phyloP scores from a whole-genome alignment of 129 eudicot genomes.

The Lactuca sativa region DNA sequence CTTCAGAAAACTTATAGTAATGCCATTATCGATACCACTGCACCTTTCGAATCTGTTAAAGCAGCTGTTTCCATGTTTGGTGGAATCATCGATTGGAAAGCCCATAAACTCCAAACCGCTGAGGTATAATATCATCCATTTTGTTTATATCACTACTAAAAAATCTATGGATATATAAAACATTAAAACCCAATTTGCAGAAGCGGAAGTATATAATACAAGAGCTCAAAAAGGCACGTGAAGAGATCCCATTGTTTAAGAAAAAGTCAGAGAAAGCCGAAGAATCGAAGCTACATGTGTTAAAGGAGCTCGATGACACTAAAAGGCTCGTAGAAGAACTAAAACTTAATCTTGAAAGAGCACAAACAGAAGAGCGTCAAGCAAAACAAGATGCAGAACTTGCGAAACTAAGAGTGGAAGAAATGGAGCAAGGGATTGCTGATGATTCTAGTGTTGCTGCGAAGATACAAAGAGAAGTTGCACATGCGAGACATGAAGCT shows the following conservation, averaged over 20 bases:
- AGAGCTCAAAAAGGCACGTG: constrained; percentile 62
- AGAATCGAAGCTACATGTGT: constrained; percentile 49
- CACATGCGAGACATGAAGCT: constrained; percentile 57
- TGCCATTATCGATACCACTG: constrained; percentile 46
- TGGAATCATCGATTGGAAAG: constrained; percentile 62
- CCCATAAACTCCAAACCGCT: constrained; percentile 44
- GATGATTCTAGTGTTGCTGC: constrained; percentile 75
- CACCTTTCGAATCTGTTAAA: constrained; percentile 68
- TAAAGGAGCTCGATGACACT: constrained; percentile 74
- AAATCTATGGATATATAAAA: not conserved
- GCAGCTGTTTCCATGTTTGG: constrained; percentile 69
- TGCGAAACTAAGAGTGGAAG: constrained; percentile 72
- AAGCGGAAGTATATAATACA: constrained; percentile 57
- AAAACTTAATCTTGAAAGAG: constrained; percentile 70
- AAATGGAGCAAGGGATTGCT: constrained; percentile 84
- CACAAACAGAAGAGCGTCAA: constrained; percentile 75
- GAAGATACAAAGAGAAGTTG: constrained; percentile 83
- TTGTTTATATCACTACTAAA: not conserved
- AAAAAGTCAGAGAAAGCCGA: constrained; percentile 70
- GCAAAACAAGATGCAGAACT: constrained; percentile 88
- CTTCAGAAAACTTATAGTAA: constrained; percentile 12
- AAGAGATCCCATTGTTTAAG: constrained; percentile 67
- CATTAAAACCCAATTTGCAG: constrained; percentile 33
- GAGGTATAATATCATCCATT: constrained; percentile 36
- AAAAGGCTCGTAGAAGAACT: constrained; percentile 75